Evolutionary conservation across 257 asterid genomes (phyloP), one percentile per base, ranked within the genome.

Genomic region (Gentiana dahurica): DNA sequence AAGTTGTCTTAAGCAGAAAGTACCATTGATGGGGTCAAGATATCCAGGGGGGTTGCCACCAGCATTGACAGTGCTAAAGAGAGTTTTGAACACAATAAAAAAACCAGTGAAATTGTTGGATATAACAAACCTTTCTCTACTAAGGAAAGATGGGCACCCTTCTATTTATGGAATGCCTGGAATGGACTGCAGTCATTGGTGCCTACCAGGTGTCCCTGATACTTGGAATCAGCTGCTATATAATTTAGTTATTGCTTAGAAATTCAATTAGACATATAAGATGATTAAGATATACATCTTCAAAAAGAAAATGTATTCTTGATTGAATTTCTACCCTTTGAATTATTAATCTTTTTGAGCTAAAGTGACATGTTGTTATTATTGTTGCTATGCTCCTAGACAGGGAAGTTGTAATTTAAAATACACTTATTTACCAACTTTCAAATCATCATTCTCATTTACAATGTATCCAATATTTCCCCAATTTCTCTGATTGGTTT

Each of bases 171-270:
- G 98, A 34, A 67, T 80, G 2, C 54, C 67, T 0, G 79, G 71
- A 36, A 74, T 75, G 79, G 98, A 90, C 59, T 90, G 96, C 68
- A 90, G 89, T 74, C 97, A 89, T 62, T 89, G 97, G 97, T 87
- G 96, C 49, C 71, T 90, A 34, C 84, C 95, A 0, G 96, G 96
- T 49, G 87, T 90, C 2, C 98, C 96, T 8, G 96, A 90, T 73
- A 82, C 84, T 48, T 90, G 96, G 96, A 90, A 87, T 62, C 77
- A 66, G 46, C 71, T 90, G 47, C 81, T 90, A 55, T 87, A 77
- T 70, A 82, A 66, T 61, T 71, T 87, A 64, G 66, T 87, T 75
- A 66, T 46, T 45, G 3, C 34, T 49, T 2, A 55, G 1, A 52
- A 33, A 61, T 34, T 5, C 8, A 1, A 41, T 7, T 41, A 41